These are phyloP conservation scores for Pleurostoma richardsiae DNA, from an alignment of 2,329 filamentous ascomycete species.

Conservation along the genomic window DNA sequence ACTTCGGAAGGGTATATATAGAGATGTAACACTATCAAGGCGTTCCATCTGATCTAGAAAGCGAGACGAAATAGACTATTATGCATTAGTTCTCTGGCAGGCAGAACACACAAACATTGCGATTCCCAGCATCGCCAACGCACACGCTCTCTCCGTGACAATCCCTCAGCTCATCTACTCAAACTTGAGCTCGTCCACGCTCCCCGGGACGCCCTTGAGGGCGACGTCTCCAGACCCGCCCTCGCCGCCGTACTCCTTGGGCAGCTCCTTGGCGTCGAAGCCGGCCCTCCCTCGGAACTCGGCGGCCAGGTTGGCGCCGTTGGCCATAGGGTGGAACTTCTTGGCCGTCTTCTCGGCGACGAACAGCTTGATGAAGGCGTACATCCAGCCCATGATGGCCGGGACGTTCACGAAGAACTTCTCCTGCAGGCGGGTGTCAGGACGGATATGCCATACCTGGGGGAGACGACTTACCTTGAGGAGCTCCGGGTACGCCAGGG, in stretches of 20 bases:
- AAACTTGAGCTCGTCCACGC: slow-evolving; percentile 7
- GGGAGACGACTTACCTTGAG: slow-evolving; percentile 44
- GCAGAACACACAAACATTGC: too few species aligned
- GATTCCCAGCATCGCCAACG: too few species aligned
- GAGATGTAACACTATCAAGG: too few species aligned
- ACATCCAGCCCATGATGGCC: slow-evolving; percentile 84
- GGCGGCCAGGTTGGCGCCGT: slow-evolving; percentile 63
- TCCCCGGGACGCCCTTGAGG: slow-evolving; percentile 7
- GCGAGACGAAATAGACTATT: too few species aligned
- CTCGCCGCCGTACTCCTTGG: slow-evolving; percentile 75
- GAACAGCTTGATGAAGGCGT: slow-evolving; percentile 69
- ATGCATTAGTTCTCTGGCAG: too few species aligned
- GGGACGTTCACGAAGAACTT: slow-evolving; percentile 98
- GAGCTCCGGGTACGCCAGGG: slow-evolving; percentile 82
- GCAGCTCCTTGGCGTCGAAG: slow-evolving; percentile 58
- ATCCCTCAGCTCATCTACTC: slow-evolving; percentile 1
- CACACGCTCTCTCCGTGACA: too few species aligned
- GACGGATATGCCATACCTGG: too few species aligned
- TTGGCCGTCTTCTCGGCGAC: slow-evolving; percentile 68
- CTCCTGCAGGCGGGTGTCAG: slow-evolving; percentile 31
- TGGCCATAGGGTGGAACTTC: slow-evolving; percentile 75
- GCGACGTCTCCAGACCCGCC: slow-evolving; percentile 26
- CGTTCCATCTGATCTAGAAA: too few species aligned
- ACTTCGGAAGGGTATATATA: too few species aligned
- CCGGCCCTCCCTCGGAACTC: slow-evolving; percentile 51